Base-by-base conservation (phyloP, 2,329 filamentous ascomycete genomes). In the Metarhizium brunneum region DNA sequence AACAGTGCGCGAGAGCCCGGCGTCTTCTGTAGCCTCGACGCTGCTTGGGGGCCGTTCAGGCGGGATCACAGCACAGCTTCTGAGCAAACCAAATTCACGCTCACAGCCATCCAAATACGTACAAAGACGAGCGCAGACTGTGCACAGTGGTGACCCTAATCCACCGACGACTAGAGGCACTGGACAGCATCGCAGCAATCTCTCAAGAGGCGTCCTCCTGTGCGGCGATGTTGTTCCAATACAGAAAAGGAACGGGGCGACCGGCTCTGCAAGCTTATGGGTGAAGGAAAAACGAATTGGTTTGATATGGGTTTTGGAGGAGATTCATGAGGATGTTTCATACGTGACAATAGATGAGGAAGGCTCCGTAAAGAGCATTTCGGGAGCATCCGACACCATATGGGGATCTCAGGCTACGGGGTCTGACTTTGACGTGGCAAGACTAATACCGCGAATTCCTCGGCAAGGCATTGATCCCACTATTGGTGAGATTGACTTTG, bases 191-290 rank as follows among this genome's bases (percentile, higher is more conserved):
- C 79, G 83, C 53, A 83, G 81, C 61, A 87, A 82, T 63, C 91
- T 89, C 61, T 95, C 90, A 29, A 81, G 91, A 63, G 92, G 92
- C 3, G 94, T 99, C 30, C 72, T 99, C 53, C 79, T 99, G 1
- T 99, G 94, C 63, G 94, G 94, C 47, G 94, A 99, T 68, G 92
- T 99, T n/a, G 90, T 99, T 18, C 94, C 94, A 0, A 99, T 99
- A 57, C 88, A 92, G 68, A 99, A 97, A 72, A 84, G 94, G 58
- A 96, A 99, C 65, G 94, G 94, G 4, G 83, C 87, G 11, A 92
- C 87, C 4, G 94, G 94, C 2, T 92, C 94, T 56, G 94, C 94
- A 42, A 97, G 92, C 71, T 75, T 99, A 43, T 99, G 94, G 94
- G 94, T 99, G 3, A 99, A 99, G 74, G 94, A 99, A 71, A 99